Conservation (phyloP, 2,329 filamentous ascomycete genomes). For the Neofusicoccum sp. region DNA sequence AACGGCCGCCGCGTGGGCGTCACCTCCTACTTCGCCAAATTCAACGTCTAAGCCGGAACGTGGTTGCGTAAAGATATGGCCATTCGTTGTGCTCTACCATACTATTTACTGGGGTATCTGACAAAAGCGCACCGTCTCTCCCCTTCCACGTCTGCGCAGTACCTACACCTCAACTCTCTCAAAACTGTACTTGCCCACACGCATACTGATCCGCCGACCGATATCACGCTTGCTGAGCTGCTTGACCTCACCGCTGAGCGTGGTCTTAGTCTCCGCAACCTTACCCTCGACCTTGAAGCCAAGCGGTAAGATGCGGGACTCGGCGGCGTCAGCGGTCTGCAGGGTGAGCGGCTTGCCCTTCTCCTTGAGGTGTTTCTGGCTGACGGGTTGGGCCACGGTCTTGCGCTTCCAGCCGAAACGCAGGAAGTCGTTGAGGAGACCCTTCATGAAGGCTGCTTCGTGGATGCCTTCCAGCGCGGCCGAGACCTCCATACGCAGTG, state of each 20-base stretch:
- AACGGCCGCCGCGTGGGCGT: too few species aligned
- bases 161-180: constrained; percentile 60
- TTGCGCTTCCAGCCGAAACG: constrained; percentile 50
- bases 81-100: too few species aligned
- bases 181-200: constrained; percentile 77
- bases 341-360: constrained; percentile 45
- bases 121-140: neutral
- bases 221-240: constrained; percentile 70
- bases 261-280: constrained; percentile 53
- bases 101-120: too few species aligned
- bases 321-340: constrained; percentile 33
- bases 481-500: constrained; percentile 66
- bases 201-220: constrained; percentile 73
- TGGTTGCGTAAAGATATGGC: too few species aligned
- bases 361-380: constrained; percentile 28
- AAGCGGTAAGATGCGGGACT: constrained; percentile 61
- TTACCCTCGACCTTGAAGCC: constrained; percentile 63
- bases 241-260: constrained; percentile 67
- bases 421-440: constrained; percentile 64
- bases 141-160: too few species aligned
- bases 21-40: too few species aligned
- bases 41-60: too few species aligned
- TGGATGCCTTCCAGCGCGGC: constrained; percentile 70
- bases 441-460: constrained; percentile 64
- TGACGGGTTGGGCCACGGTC: constrained; percentile 26